Percentiles rank a stretch among this genome's conserved stretches.
Conservation (phyloP, 306 rosid genomes). For the Cucurbita pepo region DNA sequence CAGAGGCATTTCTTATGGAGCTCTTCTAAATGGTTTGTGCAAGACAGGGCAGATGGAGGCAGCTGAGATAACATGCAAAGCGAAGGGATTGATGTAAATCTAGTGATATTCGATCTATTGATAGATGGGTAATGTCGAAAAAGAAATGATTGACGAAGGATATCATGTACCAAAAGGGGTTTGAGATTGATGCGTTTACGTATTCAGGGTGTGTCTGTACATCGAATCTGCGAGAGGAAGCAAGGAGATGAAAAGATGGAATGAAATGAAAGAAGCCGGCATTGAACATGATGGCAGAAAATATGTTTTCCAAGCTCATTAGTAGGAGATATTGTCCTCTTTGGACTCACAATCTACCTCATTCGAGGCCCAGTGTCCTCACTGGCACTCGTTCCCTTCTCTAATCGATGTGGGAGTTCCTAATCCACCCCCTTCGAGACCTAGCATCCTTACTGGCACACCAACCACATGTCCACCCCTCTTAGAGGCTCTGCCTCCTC, state of each 20-base stretch:
- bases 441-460: no score
- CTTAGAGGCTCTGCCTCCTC: no score
- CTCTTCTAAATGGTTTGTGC: constrained; percentile 25
- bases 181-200: constrained; percentile 38
- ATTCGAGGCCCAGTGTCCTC: no score
- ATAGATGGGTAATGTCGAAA: constrained; percentile 61
- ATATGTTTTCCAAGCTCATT: no score
- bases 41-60: constrained; percentile 59
- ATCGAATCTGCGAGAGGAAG: constrained; percentile 37
- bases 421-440: no score
- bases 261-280: no score
- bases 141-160: constrained; percentile 53
- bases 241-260: not conserved
- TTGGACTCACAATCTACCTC: no score
- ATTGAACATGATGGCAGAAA: no score
- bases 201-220: constrained; percentile 16
- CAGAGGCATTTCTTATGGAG: constrained; percentile 31
- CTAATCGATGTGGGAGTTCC: no score
- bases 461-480: no score
- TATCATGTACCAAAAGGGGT: constrained; percentile 49
- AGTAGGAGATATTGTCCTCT: no score
- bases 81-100: constrained; percentile 35
- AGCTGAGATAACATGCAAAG: constrained; percentile 62
- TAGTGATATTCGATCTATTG: constrained; percentile 43
- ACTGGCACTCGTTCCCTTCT: no score